Percentiles rank a stretch among this genome's conserved stretches.
Conservation (phyloP, 345 rosid species). For the Nephelium lappaceum region DNA sequence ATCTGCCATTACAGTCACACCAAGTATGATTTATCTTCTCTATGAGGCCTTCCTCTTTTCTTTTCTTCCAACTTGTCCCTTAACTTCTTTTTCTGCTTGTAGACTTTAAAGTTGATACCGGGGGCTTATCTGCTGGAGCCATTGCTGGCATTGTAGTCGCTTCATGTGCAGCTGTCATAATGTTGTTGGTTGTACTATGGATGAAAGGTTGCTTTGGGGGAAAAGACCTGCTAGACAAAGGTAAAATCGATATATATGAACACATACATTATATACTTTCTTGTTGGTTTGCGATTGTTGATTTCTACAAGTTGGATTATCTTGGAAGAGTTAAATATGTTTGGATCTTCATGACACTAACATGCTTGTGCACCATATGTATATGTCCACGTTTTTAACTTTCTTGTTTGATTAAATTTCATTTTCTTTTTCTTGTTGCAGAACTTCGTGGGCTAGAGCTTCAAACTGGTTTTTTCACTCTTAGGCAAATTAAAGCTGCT, state of each 20-base stretch:
- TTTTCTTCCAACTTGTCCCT: too few species aligned
- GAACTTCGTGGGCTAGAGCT: slow-evolving; percentile 70
- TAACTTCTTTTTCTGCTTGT: too few species aligned
- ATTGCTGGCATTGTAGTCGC: slow-evolving; percentile 27
- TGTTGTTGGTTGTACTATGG: slow-evolving; percentile 49
- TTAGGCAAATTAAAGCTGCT: slow-evolving; percentile 74
- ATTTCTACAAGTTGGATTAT: background rate
- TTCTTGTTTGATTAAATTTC: slow-evolving; percentile 7
- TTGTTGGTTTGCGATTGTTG: background rate
- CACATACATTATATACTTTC: background rate
- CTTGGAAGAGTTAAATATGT: background rate
- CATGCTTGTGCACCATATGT: background rate
- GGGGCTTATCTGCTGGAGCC: too few species aligned
- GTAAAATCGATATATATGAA: slow-evolving; percentile 30
- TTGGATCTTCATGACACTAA: background rate
- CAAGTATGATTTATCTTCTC: too few species aligned
- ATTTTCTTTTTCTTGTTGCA: slow-evolving; percentile 22
- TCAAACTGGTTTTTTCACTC: slow-evolving; percentile 77
- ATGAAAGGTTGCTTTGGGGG: slow-evolving; percentile 55
- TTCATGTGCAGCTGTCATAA: slow-evolving; percentile 36
- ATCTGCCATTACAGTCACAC: too few species aligned
- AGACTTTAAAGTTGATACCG: too few species aligned
- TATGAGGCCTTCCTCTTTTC: too few species aligned
- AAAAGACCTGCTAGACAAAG: slow-evolving; percentile 54
- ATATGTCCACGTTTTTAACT: background rate